Base-by-base conservation (phyloP, 2,329 filamentous ascomycete genomes). In the Cadophora gregata region DNA sequence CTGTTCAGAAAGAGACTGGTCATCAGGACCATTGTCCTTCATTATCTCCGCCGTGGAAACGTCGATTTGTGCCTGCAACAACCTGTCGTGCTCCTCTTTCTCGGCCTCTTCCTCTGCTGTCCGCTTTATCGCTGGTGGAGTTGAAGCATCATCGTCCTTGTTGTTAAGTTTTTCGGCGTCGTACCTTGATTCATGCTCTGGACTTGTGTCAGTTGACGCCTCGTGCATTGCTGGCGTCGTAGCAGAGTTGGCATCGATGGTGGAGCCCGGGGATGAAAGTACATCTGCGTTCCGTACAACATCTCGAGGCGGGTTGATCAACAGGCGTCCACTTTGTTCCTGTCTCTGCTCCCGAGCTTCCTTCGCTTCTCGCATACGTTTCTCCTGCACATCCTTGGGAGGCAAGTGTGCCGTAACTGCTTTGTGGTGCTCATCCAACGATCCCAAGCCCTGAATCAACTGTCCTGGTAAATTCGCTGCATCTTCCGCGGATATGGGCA, bases 161-260 rank as follows among this genome's bases (percentile, higher is more conserved):
- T 83, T 80, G 25, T 84, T 82, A 24, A 64, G 69, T n/a, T 79
- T 79, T 38, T 88, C 83, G 3, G 77, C 74, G 19, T 82, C 77
- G 71, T 86, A 86, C 51, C 85, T 84, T 58, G 85, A 81, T 59
- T 93, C 90, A 63, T 90, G 86, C 63, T 91, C 90, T 1, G 90
- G 89, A 72, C 90, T 93, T 1, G 91, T 93, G 71, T 90, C 89
- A 0, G 90, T 87, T 1, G 91, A 93, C 7, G 84, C 85, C 69
- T 90, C 86, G 67, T 89, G 85, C 47, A 89, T 84, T 42, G 85
- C 86, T 1, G 92, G 90, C 0, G 92, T 96, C 25, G 90, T 88
- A 63, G 88, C 88, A 51, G 91, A 93, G 72, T 90, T 89, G 1
- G 89, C 85, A 36, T 84, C 88, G 63, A 86, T 80, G 0, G 90